Conservation (phyloP, 768 basidiomycete genomes). For the Tricholoma matsutake region DNA sequence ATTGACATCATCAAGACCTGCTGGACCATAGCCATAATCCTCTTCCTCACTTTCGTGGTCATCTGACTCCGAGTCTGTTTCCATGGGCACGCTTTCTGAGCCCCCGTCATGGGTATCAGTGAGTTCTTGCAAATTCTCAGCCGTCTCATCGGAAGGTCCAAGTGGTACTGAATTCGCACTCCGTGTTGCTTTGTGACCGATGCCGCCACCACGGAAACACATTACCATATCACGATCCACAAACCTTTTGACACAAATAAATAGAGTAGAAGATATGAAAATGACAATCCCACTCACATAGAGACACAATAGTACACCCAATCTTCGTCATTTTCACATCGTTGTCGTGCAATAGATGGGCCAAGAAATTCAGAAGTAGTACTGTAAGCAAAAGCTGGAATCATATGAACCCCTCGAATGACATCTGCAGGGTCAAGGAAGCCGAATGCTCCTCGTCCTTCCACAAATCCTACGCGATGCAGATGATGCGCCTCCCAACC, state of each 20-base stretch:
- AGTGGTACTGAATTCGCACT: too few species aligned
- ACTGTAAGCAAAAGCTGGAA: background rate
- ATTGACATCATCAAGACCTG: too few species aligned
- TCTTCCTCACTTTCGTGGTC: too few species aligned
- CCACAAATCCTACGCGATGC: background rate
- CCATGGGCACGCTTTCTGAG: too few species aligned
- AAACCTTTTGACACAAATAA: background rate
- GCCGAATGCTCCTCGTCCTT: background rate
- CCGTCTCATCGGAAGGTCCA: too few species aligned
- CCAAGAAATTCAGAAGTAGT: background rate
- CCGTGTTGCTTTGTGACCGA: conserved; percentile 1
- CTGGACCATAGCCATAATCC: too few species aligned
- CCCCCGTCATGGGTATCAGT: too few species aligned
- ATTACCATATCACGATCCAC: conserved; percentile 4
- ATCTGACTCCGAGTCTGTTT: too few species aligned
- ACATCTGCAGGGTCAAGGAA: background rate
- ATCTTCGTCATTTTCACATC: background rate
- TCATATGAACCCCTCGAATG: background rate
- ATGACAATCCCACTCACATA: background rate
- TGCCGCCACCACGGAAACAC: conserved; percentile 1
- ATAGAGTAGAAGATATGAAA: background rate
- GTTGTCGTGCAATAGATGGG: background rate
- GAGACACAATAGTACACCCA: background rate
- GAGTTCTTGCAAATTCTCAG: too few species aligned
- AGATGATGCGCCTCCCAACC: background rate